A percentile compares a stretch with the other conserved stretches of the same genome.
Evolutionary conservation across 441 rosid species (phyloP).

Genomic region (Gossypium laxum): DNA sequence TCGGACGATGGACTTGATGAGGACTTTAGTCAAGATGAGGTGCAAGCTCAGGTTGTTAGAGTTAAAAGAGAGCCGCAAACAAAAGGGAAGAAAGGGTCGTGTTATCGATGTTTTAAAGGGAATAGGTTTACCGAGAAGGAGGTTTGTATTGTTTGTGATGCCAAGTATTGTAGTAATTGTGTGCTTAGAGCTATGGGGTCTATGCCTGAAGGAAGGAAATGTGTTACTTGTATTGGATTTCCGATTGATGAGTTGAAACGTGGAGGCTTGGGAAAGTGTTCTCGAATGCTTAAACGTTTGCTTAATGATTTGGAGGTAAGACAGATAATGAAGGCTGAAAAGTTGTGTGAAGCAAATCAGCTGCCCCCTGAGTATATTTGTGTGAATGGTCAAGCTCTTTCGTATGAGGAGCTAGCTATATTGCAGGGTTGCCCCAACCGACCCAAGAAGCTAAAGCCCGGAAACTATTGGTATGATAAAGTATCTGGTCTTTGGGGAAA

Average conservation of each 20-base stretch:
- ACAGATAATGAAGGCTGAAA: conserved; percentile 77
- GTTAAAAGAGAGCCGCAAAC: conserved; percentile 44
- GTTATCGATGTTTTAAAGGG: conserved; percentile 77
- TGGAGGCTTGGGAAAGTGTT: conserved; percentile 64
- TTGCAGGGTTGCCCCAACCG: conserved; percentile 72
- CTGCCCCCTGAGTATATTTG: conserved; percentile 71
- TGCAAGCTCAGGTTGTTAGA: conserved; percentile 31
- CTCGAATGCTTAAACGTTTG: conserved; percentile 70
- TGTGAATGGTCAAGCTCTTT: conserved; percentile 59
- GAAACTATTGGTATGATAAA: conserved; percentile 89
- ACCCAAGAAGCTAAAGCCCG: conserved; percentile 82
- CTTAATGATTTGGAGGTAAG: conserved; percentile 68
- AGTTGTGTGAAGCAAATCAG: conserved; percentile 71
- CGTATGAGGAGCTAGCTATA: conserved; percentile 49
- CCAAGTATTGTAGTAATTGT: conserved; percentile 71
- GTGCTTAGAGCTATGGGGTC: conserved; percentile 96
- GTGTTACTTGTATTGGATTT: conserved; percentile 73
- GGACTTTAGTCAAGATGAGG: conserved; percentile 36
- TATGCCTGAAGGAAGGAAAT: conserved; percentile 97
- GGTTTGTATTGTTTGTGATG: conserved; percentile 81
- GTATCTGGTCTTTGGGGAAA: conserved; percentile 96
- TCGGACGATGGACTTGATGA: conserved; percentile 49
- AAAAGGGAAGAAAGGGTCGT: conserved; percentile 64
- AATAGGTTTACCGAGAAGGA: conserved; percentile 78
- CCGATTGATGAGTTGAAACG: conserved; percentile 71